These are phyloP conservation scores for Ascochyta fabae DNA, from an alignment of 2,329 filamentous ascomycete genomes.

Conservation along the genomic window DNA sequence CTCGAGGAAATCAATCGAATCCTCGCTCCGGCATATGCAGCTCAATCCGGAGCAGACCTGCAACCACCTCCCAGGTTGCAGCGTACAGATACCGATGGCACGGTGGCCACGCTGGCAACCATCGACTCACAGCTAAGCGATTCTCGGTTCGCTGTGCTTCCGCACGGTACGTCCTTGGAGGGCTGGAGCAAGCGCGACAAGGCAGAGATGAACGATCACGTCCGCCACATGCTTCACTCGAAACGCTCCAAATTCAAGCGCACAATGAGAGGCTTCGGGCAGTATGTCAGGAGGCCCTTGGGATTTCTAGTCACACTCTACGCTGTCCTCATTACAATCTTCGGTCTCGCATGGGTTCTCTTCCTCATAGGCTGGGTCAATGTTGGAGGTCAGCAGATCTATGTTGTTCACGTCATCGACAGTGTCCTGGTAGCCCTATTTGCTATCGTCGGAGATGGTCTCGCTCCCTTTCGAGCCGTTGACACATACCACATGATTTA, in stretches of 20 bases:
- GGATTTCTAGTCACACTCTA: slow-evolving; percentile 87
- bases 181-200: slow-evolving; percentile 80
- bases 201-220: slow-evolving; percentile 80
- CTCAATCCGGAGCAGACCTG: slow-evolving; percentile 22
- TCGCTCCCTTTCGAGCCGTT: slow-evolving; percentile 74
- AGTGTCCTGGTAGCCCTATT: slow-evolving; percentile 68
- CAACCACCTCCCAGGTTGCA: slow-evolving; percentile 29
- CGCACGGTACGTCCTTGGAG: slow-evolving; percentile 73
- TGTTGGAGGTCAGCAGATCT: slow-evolving; percentile 74
- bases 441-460: slow-evolving; percentile 66
- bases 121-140: slow-evolving; percentile 73
- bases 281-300: slow-evolving; percentile 78
- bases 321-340: slow-evolving; percentile 80
- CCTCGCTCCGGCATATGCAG: slow-evolving; percentile 28
- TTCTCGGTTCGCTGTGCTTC: slow-evolving; percentile 78
- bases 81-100: slow-evolving; percentile 34
- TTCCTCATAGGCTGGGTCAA: slow-evolving; percentile 91
- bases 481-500: slow-evolving; percentile 90
- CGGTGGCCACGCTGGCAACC: slow-evolving; percentile 56
- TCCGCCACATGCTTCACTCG: slow-evolving; percentile 87
- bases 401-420: slow-evolving; percentile 61
- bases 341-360: slow-evolving; percentile 87
- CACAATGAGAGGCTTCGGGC: slow-evolving; percentile 77
- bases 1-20: slow-evolving; percentile 40
- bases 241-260: slow-evolving; percentile 80